phyloP scores from a whole-genome alignment of 768 basidiomycete species.

The Termitomyces sp. region DNA sequence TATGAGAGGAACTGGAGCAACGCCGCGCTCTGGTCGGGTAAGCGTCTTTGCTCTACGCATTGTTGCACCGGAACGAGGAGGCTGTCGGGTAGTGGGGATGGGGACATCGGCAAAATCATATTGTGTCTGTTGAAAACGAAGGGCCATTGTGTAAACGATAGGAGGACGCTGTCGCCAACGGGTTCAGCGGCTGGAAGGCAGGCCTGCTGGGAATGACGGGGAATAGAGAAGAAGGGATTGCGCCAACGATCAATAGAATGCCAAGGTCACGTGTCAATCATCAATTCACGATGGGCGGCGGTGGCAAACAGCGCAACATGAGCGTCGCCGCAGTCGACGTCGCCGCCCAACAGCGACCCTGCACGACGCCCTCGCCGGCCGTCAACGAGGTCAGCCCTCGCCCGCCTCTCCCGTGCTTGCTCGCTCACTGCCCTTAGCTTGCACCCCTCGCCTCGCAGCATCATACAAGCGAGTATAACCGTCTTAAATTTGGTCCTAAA shows the following conservation, averaged over 20 bases:
- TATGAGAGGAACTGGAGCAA: conserved; percentile 92
- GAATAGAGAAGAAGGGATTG: conserved; percentile 7
- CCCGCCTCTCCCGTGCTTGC: not conserved
- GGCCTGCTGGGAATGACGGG: conserved; percentile 15
- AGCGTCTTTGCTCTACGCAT: conserved; percentile 92
- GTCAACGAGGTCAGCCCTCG: not conserved
- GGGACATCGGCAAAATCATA: conserved; percentile 59
- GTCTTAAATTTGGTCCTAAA: conserved; percentile 53
- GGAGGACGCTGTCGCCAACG: conserved; percentile 9
- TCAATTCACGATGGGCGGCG: not conserved
- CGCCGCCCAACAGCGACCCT: not conserved
- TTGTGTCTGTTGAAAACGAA: conserved; percentile 47
- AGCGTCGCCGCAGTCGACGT: not conserved
- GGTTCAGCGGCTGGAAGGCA: conserved; percentile 18
- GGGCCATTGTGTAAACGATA: conserved; percentile 36
- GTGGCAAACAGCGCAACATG: conserved; percentile 3
- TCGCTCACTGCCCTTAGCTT: conserved; percentile 28
- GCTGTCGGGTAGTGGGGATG: conserved; percentile 56
- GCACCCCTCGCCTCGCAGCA: conserved; percentile 66
- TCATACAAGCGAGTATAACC: conserved; percentile 66
- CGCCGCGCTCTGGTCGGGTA: conserved; percentile 90
- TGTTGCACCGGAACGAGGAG: conserved; percentile 49
- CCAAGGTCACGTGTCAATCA: not conserved
- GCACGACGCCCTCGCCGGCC: not conserved
- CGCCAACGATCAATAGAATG: conserved; percentile 7